These are phyloP conservation scores for Exophiala sp. DNA, from an alignment of 2,329 filamentous ascomycete genomes.

Conservation along the genomic window DNA sequence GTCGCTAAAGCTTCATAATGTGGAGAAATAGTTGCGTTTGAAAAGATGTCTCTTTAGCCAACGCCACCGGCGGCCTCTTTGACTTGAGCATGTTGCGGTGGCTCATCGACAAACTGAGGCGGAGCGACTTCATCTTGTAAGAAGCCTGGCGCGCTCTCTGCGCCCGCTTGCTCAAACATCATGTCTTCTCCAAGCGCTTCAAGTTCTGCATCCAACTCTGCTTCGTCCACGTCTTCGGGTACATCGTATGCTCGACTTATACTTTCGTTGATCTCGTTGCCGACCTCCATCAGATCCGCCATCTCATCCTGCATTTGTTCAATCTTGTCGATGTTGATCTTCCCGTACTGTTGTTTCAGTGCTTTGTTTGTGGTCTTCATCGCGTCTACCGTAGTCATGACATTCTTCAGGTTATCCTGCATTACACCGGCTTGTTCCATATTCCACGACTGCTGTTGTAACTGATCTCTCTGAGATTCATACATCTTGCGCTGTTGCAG, in stretches of 20 bases:
- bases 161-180: slow-evolving; percentile 71
- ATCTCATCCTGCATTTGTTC: slow-evolving; percentile 98
- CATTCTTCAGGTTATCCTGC: slow-evolving; percentile 98
- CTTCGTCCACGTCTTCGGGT: slow-evolving; percentile 95
- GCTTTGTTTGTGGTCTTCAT: slow-evolving; percentile 97
- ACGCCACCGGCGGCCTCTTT: slow-evolving; percentile 61
- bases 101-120: slow-evolving; percentile 86
- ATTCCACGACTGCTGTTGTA: slow-evolving; percentile 94
- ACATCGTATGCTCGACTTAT: slow-evolving; percentile 88
- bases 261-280: slow-evolving; percentile 97
- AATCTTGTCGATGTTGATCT: slow-evolving; percentile 96
- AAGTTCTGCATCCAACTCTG: slow-evolving; percentile 90
- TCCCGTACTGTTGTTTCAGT: slow-evolving; percentile 89
- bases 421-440: slow-evolving; percentile 98
- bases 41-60: slow-evolving; percentile 4
- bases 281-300: slow-evolving; percentile 95
- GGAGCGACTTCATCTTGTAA: slow-evolving; percentile 82
- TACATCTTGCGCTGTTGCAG: slow-evolving; percentile 91
- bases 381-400: slow-evolving; percentile 96
- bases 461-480: slow-evolving; percentile 88
- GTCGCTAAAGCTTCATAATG: background rate
- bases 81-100: slow-evolving; percentile 66
- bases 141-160: slow-evolving; percentile 70
- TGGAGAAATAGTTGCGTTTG: background rate
- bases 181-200: slow-evolving; percentile 92